phyloP scores from a whole-genome alignment of 2,329 filamentous ascomycete species.

The Trichoderma sp. region DNA sequence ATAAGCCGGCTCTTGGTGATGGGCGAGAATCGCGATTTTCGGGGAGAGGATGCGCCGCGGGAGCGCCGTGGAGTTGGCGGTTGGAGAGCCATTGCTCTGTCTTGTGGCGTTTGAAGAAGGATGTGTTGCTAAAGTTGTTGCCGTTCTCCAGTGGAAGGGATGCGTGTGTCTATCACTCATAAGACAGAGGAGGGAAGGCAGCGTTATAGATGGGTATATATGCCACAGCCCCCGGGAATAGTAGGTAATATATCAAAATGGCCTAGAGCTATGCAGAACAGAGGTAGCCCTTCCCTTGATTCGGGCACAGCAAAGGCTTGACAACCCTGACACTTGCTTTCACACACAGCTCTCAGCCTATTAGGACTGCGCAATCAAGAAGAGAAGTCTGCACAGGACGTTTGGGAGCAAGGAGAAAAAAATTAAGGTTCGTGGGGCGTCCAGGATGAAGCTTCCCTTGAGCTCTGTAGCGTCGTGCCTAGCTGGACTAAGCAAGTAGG shows the following conservation, averaged over 20 bases:
- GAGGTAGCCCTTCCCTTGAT: conserved; percentile 5
- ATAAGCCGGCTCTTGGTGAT: background rate
- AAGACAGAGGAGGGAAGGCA: background rate
- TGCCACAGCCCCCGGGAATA: background rate
- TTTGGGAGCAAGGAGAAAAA: background rate
- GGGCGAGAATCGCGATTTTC: background rate
- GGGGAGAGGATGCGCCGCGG: background rate
- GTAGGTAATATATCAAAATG: background rate
- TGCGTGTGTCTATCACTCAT: background rate
- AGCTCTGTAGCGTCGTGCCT: conserved; percentile 20
- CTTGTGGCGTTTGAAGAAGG: background rate
- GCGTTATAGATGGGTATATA: background rate
- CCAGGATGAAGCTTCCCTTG: conserved; percentile 13
- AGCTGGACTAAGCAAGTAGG: background rate
- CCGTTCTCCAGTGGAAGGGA: background rate
- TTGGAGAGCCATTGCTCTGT: conserved; percentile 15
- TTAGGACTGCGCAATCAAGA: background rate
- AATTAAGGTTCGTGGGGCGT: conserved; percentile 24
- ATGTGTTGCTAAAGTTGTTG: background rate
- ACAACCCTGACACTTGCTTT: background rate
- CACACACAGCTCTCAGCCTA: background rate
- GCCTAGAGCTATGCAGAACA: background rate
- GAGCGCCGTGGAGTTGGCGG: background rate
- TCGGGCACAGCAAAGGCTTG: conserved; percentile 9
- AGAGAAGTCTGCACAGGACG: background rate